Evolutionary conservation across 1,139 yeast species (phyloP), one percentile per base, ranked within the genome.

Genomic region (Nakaseomyces uthaithaninus): DNA sequence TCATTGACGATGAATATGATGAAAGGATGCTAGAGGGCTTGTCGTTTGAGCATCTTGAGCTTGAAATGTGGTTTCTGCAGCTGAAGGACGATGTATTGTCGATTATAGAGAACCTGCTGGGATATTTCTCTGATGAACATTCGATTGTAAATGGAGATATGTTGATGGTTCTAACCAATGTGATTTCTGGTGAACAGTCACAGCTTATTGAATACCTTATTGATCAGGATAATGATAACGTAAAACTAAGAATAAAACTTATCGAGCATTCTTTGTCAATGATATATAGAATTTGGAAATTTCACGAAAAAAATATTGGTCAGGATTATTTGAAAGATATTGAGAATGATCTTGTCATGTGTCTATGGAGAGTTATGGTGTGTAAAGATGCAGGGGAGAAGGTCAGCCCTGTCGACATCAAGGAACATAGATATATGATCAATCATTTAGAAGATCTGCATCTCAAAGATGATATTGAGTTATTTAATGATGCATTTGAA

Each of bases 401-500:
- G 14, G 28, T 27, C 3, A 40, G 38, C 27, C 35, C 42, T 3
- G 28, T 34, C 9, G 54, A 54, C 15, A 40, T 50, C 35, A 39
- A 37, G 11, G 54, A 50, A 23, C 51, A 53, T 37, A 40, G 52
- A 22, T 39, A 41, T 3, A 42, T 58, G 7, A 45, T 56, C 3
- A 54, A 57, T 31, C 43, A 49, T 19, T 39, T 58, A 16, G 39
- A 49, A 33, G 51, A 48, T 22, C 31, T 57, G 15, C 36, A 43
- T 4, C 23, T 59, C 3, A 41, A 43, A 11, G 53, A 54, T 36
- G 45, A 51, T 27, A 40, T 37, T 4, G 33, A 35, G 10, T 48
- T 46, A 33, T 56, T 46, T 39, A 57, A 56, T 22, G 60, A 59
- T 42, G 59, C 55, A 1, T 49, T 55, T 17, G 62, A 57, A 27